Evolutionary conservation across 257 asterid genomes (phyloP).

Genomic region (Rauvolfia tetraphylla): DNA sequence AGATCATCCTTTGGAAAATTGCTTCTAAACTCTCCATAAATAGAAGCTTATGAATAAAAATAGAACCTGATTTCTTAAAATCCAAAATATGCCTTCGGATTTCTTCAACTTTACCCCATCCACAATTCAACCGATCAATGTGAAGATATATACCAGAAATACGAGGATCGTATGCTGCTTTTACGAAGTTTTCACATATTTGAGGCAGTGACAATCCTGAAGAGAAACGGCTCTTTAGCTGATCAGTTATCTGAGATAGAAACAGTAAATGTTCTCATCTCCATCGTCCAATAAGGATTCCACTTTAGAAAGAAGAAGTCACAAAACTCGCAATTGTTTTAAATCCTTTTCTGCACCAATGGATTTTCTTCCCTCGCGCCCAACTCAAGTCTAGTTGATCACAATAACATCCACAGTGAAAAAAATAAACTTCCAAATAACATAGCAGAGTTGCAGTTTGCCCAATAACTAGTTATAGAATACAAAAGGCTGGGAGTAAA

Average conservation of each 20-base stretch:
- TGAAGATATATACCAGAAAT: conserved; percentile 88
- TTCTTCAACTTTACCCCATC: conserved; percentile 99
- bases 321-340: background rate
- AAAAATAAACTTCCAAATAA: background rate
- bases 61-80: conserved; percentile 84
- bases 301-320: background rate
- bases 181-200: conserved; percentile 79
- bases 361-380: background rate
- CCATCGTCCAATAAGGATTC: background rate
- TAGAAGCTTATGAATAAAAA: background rate
- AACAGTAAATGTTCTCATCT: conserved; percentile 9
- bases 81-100: conserved; percentile 83
- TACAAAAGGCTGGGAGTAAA: background rate
- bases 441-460: background rate
- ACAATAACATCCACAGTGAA: background rate
- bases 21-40: background rate
- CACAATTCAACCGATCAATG: conserved; percentile 78
- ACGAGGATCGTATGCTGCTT: conserved; percentile 98
- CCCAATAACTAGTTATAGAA: background rate
- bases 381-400: background rate
- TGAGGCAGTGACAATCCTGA: conserved; percentile 93
- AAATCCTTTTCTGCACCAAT: background rate
- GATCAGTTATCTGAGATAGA: conserved; percentile 83
- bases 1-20: background rate
- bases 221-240: conserved; percentile 91